These are phyloP conservation scores for Thelonectria olida DNA, from an alignment of 2,329 filamentous ascomycete genomes.

Conservation along the genomic window DNA sequence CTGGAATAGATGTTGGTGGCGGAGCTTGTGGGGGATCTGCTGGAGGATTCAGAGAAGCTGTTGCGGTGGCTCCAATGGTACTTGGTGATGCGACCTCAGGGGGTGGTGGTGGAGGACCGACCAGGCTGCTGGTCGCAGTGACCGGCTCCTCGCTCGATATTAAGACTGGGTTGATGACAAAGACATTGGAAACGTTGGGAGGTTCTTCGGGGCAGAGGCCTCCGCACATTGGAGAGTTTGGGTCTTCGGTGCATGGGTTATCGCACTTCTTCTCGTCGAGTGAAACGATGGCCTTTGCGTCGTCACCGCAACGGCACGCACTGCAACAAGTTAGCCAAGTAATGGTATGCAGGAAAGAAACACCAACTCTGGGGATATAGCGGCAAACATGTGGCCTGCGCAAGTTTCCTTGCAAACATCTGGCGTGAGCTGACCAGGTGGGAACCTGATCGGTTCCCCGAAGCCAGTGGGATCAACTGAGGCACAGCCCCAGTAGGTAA, in stretches of 20 bases:
- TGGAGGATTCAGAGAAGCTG: constrained; percentile 18
- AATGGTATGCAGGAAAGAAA: background rate
- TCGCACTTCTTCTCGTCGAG: constrained; percentile 45
- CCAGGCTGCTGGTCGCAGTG: constrained; percentile 15
- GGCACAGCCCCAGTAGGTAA: constrained; percentile 39
- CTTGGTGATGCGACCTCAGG: background rate
- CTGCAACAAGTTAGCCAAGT: constrained; percentile 33
- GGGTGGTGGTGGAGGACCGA: background rate
- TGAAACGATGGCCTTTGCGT: constrained; percentile 39
- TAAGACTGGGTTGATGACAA: constrained; percentile 32
- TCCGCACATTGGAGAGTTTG: constrained; percentile 45
- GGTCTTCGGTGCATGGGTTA: constrained; percentile 41
- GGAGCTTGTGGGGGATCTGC: constrained; percentile 4
- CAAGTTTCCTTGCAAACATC: constrained; percentile 31
- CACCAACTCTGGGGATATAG: constrained; percentile 44
- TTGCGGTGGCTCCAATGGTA: background rate
- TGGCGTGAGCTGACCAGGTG: constrained; percentile 29
- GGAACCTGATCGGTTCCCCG: constrained; percentile 19
- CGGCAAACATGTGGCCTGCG: constrained; percentile 31
- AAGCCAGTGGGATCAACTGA: constrained; percentile 30
- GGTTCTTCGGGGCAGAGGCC: constrained; percentile 40
- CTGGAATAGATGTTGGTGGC: background rate
- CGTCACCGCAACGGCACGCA: constrained; percentile 48
- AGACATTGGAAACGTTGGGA: constrained; percentile 45
- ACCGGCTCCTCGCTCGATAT: constrained; percentile 18